Percentiles rank a stretch among this genome's conserved stretches.
phyloP scores from a whole-genome alignment of 2,329 filamentous ascomycete genomes.

The Thielaviopsis ethacetica region DNA sequence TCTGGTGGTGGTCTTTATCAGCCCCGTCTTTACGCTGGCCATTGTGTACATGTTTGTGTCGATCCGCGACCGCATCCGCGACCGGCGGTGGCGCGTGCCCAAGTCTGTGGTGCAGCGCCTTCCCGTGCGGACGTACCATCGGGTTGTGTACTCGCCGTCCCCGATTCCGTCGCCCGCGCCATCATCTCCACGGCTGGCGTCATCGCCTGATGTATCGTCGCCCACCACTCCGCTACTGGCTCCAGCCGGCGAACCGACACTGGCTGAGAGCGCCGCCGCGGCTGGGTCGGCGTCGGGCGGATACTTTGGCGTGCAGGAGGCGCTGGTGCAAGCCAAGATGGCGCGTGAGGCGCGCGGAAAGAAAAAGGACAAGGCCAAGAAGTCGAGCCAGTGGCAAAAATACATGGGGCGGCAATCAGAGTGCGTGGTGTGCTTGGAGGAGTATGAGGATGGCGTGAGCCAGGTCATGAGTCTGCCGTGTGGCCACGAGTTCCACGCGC shows the following conservation, averaged over 20 bases:
- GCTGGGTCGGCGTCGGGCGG: conserved; percentile 37
- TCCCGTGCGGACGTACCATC: conserved; percentile 92
- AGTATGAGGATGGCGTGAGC: conserved; percentile 88
- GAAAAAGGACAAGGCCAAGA: neutral
- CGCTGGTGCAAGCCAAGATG: neutral
- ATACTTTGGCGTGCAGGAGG: neutral
- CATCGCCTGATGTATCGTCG: conserved; percentile 34
- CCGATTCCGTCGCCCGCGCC: conserved; percentile 33
- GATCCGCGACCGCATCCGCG: conserved; percentile 71
- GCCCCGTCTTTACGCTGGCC: conserved; percentile 78
- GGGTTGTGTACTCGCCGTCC: conserved; percentile 42
- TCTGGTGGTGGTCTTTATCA: conserved; percentile 87
- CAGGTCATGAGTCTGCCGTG: conserved; percentile 94
- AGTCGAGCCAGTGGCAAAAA: conserved; percentile 41
- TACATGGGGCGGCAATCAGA: conserved; percentile 59
- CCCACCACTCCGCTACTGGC: conserved; percentile 70
- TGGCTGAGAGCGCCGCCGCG: conserved; percentile 20
- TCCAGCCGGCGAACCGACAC: conserved; percentile 19
- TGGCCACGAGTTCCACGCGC: conserved; percentile 91
- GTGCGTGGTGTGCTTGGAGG: conserved; percentile 91
- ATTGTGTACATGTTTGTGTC: conserved; percentile 83
- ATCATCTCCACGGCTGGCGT: too few relatives aligned
- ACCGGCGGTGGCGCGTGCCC: conserved; percentile 87
- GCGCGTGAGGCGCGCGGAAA: too few relatives aligned
- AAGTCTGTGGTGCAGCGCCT: conserved; percentile 89